A percentile compares a stretch with the other conserved stretches of the same genome.
These are phyloP conservation scores for Hymenoscyphus linearis DNA, from an alignment of 2,329 filamentous ascomycete species.

Conservation along the genomic window DNA sequence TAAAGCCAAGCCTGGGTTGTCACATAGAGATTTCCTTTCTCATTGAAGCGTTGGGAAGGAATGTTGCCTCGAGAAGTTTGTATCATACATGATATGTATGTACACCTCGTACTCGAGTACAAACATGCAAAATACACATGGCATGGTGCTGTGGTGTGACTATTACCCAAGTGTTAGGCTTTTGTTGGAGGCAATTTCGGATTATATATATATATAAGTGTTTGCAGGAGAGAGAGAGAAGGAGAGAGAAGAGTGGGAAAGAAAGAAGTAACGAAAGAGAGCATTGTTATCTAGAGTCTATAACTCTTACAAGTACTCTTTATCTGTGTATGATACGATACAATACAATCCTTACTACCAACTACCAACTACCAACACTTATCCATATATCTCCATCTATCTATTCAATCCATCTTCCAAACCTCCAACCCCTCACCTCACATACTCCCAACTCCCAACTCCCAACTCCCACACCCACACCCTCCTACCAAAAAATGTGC, in stretches of 20 bases:
- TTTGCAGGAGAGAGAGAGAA: no score
- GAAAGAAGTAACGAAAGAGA: no score
- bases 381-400: not conserved
- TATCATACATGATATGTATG: not conserved
- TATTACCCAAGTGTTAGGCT: no score
- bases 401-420: not conserved
- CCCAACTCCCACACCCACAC: not conserved
- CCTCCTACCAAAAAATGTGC: conserved; percentile 20
- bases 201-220: no score
- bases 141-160: no score
- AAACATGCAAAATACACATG: no score
- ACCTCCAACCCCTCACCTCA: not conserved
- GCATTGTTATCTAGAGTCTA: no score
- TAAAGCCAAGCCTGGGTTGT: not conserved
- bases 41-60: not conserved
- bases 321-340: not conserved
- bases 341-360: not conserved
- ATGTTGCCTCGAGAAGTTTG: not conserved
- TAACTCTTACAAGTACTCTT: no score
- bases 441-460: not conserved
- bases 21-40: not conserved
- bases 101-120: not conserved
- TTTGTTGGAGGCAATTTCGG: no score
- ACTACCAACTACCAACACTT: no score
- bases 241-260: no score